Base-by-base conservation (phyloP, 2,329 filamentous ascomycete species). In the Fusarium subtropicale region DNA sequence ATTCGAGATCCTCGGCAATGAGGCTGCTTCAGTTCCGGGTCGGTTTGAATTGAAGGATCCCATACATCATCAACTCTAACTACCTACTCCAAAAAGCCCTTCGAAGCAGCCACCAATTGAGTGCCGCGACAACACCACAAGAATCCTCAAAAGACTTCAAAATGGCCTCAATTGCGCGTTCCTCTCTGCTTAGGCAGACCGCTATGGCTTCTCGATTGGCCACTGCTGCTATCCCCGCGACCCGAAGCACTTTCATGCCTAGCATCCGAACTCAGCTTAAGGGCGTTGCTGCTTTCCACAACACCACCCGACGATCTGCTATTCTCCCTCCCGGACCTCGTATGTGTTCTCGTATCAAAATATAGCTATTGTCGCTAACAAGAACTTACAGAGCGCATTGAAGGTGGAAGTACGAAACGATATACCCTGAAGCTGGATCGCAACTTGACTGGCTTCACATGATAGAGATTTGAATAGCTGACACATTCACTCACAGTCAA, bases 271-370 rank as follows among this genome's bases (percentile, higher is more conserved):
- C 58, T 51, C 64, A 72, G 56, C 76, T 79, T 65, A 81, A 82
- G 72, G 85, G 89, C 80, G 85, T 90, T 75, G 91, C 94, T 71
- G 90, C 92, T 74, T 97, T 99, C 87, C 94, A 97, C 82, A 92
- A 91, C 76, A 93, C 92, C 42, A 86, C 89, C 81, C 88, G 88
- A 82, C 80, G 86, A 87, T 78, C 91, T 95, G 86, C 88, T 75
- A 91, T 99, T 77, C 87, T 99, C 60, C 93, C 95, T 64, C 90
- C 94, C 58, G 88, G 92, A 71, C 94, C 94, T 76, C 96, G 94
- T 87, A 44, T 15, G 20, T 16, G 2, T 5, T 7, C 8, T 12
- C 30, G 2, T 10, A 1, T 7, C 11, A 16, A 11, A 3, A 16
- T 12, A 33, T 7, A 20, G 22, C n/a, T 7, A 31, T 5, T 36